Base-by-base conservation (phyloP, 2,329 filamentous ascomycete genomes). In the Ophiostoma sp. region DNA sequence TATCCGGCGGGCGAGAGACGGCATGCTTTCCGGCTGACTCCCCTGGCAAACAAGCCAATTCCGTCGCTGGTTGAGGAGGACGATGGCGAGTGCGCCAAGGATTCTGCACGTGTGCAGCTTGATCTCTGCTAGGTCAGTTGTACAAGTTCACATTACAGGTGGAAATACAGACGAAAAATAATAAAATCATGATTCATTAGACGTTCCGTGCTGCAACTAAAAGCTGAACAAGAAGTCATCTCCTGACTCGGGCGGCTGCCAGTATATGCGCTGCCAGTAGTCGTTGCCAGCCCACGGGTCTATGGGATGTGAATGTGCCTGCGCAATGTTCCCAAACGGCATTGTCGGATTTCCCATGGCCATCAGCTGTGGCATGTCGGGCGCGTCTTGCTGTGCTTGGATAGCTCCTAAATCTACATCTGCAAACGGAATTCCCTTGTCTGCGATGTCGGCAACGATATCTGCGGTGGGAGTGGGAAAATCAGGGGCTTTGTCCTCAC, bases 211-310 rank as follows among this genome's bases (percentile, higher is more conserved):
- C 23, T 13, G 17, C 17, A 20, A 8, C 52, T 57, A 57, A 27
- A 57, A 57, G 52, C 52, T 57, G 23, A 57, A 57, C 23, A 57
- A 27, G 13, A 69, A 70, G 36, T 70, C 69, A 44, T 70, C 66
- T 1, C 66, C 67, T 20, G 67, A 41, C 52, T 70, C 69, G 4
- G 66, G 66, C 31, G 67, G 66, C n/a, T 70, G 66, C 69, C 69
- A 70, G 54, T 70, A 70, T 20, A 70, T 70, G 31, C 69, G 65
- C 39, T 70, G 65, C 65, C 69, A 70, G 52, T 64, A 39, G 1
- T 62, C 65, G 33, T 20, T 54, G n/a, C 35, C n/a, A 8, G 41
- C 39, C 17, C 57, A n/a, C 11, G 60, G 20, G 35, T 31, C 44
- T 48, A 70, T 7, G n/a, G 69, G 31, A 48, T 71, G 52, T 4